Conservation (phyloP, 2,329 filamentous ascomycete genomes). For the Lojkania enalia region DNA sequence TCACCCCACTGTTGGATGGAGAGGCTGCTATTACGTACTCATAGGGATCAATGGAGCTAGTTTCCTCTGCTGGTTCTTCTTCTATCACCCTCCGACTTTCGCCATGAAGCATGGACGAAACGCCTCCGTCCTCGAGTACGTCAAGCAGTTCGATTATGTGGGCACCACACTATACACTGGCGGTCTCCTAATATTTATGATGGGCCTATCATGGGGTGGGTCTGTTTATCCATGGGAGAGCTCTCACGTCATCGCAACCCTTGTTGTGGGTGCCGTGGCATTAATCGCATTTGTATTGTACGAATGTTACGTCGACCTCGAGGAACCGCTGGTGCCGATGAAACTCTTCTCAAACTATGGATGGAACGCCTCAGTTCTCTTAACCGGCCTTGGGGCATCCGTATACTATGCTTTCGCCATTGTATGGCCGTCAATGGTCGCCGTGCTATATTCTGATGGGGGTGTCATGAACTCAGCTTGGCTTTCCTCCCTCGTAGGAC, state of each 20-base stretch:
- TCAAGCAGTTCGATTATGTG: slow-evolving; percentile 24
- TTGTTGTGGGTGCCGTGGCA: slow-evolving; percentile 41
- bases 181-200: slow-evolving; percentile 22
- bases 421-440: slow-evolving; percentile 44
- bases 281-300: slow-evolving; percentile 45
- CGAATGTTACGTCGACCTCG: slow-evolving; percentile 23
- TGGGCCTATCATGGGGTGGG: slow-evolving; percentile 20
- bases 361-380: slow-evolving; percentile 37
- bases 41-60: slow-evolving; percentile 11
- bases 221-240: slow-evolving; percentile 48
- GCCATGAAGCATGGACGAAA: slow-evolving; percentile 19
- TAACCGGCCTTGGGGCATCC: slow-evolving; percentile 43
- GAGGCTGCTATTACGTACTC: slow-evolving; percentile 16
- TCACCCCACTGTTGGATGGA: slow-evolving; percentile 15
- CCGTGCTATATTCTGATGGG: slow-evolving; percentile 34
- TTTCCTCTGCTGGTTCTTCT: slow-evolving; percentile 16
- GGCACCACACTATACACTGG: slow-evolving; percentile 15
- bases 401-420: slow-evolving; percentile 47
- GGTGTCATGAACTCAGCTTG: slow-evolving; percentile 13
- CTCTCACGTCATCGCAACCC: slow-evolving; percentile 43
- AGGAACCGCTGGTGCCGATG: slow-evolving; percentile 45
- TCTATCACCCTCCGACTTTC: slow-evolving; percentile 23
- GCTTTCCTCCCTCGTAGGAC: slow-evolving; percentile 17
- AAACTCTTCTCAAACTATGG: slow-evolving; percentile 40
- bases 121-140: slow-evolving; percentile 14